Evolutionary conservation across 805 yeast species (phyloP), one percentile per base, ranked within the genome.

Genomic region (Zygotorulaspora chibaensis): DNA sequence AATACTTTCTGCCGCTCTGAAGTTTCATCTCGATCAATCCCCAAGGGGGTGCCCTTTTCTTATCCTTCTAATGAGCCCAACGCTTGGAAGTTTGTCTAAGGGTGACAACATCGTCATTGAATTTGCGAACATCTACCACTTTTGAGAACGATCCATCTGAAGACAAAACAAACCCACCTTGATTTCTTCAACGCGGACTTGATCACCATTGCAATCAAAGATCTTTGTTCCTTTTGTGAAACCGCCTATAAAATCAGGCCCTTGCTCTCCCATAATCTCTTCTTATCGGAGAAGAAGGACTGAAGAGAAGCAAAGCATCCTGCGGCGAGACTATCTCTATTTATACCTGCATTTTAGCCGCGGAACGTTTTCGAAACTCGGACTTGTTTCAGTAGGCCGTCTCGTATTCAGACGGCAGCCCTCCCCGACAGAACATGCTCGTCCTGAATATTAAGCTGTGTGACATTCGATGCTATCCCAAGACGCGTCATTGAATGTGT

Each of bases 51-150:
- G 20, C 4, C 30, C 13, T 26, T 8, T 28, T 25, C 16, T n/a
- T 3, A 33, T 33, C 36, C n/a, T 20, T 13, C 31, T 23, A 38
- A 26, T 25, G 40, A 13, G 40, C 40, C 12, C 15, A 28, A 28
- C 25, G 40, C 17, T 38, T 38, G 11, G 40, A 13, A 3, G 5
- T 26, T 38, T 38, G 37, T 30, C 13, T 23, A 34, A 42, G 11
- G 10, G 10, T 15, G 40, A 39, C 44, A 15, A 29, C 15, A 39
- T 18, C 37, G 11, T 26, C 15, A 39, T 12, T 12, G 10, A n/a
- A 25, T 33, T 36, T 17, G 26, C 29, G 13, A 15, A 34, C 38
- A 7, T 30, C 34, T 15, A 15, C 25, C 12, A 45, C 48, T 20
- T 35, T 18, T 20, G 28, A 13, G 28, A 29, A 18, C 2, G 28